These are phyloP conservation scores for Dipteronia sinensis DNA, from an alignment of 345 rosid species.

Conservation along the genomic window DNA sequence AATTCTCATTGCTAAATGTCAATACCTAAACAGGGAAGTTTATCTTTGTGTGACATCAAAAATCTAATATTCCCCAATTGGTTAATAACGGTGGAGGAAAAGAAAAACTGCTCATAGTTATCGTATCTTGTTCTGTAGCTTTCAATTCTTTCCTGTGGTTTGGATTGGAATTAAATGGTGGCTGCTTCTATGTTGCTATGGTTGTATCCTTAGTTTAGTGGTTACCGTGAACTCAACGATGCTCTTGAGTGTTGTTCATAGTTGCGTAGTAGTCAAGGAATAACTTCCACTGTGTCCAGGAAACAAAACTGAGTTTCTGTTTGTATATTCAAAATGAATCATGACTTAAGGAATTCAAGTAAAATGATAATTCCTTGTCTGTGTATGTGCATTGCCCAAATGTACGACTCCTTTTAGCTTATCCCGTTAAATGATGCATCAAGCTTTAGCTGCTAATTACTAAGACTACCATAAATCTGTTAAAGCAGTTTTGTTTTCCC, in stretches of 20 bases:
- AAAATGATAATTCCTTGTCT: not conserved
- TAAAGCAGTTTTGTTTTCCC: not conserved
- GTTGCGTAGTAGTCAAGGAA: conserved; percentile 1
- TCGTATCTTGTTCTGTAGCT: not conserved
- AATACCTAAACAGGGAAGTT: not conserved
- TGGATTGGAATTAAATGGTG: not conserved
- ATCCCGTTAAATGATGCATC: not conserved
- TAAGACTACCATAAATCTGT: not conserved
- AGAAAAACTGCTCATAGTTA: not conserved
- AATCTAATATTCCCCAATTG: not conserved
- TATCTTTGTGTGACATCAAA: not conserved
- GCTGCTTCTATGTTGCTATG: not conserved
- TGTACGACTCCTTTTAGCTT: not conserved
- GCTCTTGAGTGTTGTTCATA: not conserved
- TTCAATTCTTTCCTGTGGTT: conserved; percentile 1
- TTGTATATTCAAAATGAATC: not conserved
- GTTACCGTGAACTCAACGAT: not conserved
- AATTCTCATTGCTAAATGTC: not conserved
- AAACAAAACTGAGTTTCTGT: not conserved
- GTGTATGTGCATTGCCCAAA: not conserved
- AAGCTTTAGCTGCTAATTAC: conserved; percentile 1
- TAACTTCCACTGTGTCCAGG: not conserved
- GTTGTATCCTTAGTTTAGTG: conserved; percentile 5
- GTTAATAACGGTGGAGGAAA: not conserved
- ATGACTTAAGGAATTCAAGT: not conserved